Evolutionary conservation across 176 grass and related monocot genomes (phyloP), one percentile per base, ranked within the genome.

Genomic region (Thinopyrum elongatum): DNA sequence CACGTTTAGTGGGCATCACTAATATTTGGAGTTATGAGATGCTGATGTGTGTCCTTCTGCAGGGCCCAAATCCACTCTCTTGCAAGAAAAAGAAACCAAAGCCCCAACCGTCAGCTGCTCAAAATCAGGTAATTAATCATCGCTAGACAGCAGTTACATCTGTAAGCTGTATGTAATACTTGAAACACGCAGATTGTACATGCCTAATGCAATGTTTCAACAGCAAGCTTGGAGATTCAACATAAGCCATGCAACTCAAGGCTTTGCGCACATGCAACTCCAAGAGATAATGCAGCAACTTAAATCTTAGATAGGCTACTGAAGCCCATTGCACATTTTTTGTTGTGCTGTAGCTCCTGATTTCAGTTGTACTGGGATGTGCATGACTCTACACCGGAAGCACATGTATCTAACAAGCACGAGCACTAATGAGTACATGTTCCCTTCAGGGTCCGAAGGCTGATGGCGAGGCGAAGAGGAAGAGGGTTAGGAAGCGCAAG

Each of bases 51-150:
- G 61, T 84, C 84, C 6, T 81, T 88, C 68, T 80, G 28, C 84
- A 97, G 95, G 92, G 95, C 16, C 92, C 92, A 65, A 97, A 97
- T 77, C 95, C 95, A 87, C 95, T 97, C 41, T 97, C 95, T 64
- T 93, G 90, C 64, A 93, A 94, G 88, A 97, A 93, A 91, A 97
- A 91, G 88, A 94, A 91, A 77, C 62, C 47, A 12, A 97, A 87
- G 84, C 29, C 85, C 30, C 84, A 84, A 22, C 10, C 29, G 36
- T 60, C 87, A 66, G 38, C 59, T 44, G 35, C 36, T 14, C 47
- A 87, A 71, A 91, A 82, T 71, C 87, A 95, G 93, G 86, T 46
- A 46, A 4, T 16, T 7, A 42, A 42, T 42, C 10, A 30, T 72
- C 39, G 1, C 42, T 77, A 19, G 77, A 41, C n/a, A 63, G 19